Evolutionary conservation across 225 moss, liverwort and hornwort species (phyloP).

Genomic region (Asterella californica): DNA sequence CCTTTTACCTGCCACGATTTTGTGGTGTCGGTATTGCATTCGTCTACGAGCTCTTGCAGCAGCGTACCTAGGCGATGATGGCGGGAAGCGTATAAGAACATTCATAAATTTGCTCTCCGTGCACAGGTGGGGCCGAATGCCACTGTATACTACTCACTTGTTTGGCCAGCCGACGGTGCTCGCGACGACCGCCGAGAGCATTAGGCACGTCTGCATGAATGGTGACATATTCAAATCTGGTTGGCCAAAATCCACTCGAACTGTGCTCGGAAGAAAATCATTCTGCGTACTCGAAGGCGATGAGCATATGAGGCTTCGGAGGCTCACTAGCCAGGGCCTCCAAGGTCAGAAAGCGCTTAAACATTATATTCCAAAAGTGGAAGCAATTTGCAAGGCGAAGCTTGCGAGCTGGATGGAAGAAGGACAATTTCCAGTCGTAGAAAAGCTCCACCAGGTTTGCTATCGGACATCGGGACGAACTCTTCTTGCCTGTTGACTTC

Average conservation of each 20-base stretch:
- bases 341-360: conserved; percentile 24
- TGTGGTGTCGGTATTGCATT: neutral
- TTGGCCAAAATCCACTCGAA: conserved; percentile 28
- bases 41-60: neutral
- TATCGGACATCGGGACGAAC: neutral
- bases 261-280: conserved; percentile 28
- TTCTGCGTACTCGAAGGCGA: conserved; percentile 28
- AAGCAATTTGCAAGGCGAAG: conserved; percentile 5
- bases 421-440: conserved; percentile 9
- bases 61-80: neutral
- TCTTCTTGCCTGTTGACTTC: neutral
- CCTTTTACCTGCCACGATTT: neutral
- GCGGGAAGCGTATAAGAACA: neutral
- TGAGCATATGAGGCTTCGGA: conserved; percentile 30
- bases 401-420: conserved; percentile 5
- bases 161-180: conserved; percentile 32
- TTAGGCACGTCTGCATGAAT: conserved; percentile 29
- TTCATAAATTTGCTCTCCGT: neutral
- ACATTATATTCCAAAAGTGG: conserved; percentile 17
- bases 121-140: conserved; percentile 23
- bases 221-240: conserved; percentile 23
- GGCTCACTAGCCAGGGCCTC: conserved; percentile 22
- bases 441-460: conserved; percentile 10
- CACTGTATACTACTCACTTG: conserved; percentile 25
- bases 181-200: conserved; percentile 25